Percentiles rank a stretch among this genome's conserved stretches.
These are phyloP conservation scores for Pisolithus tinctorius DNA, from an alignment of 768 basidiomycete genomes.

Conservation along the genomic window DNA sequence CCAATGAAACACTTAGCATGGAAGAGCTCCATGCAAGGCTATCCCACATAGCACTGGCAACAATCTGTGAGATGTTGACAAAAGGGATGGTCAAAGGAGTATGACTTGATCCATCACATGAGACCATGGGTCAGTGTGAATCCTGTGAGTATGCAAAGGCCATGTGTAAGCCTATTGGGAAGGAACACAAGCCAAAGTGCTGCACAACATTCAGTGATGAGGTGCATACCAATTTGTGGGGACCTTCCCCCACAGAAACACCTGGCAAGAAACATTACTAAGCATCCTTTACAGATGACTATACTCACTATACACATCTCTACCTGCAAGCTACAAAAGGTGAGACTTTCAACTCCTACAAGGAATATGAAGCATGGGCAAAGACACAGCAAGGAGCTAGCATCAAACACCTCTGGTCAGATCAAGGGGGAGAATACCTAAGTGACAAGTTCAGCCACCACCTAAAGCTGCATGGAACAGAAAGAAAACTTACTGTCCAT, in stretches of 20 bases:
- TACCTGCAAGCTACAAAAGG: slow-evolving; percentile 1
- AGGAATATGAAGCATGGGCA: slow-evolving; percentile 2
- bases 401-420: neutral
- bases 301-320: neutral
- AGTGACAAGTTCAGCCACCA: neutral
- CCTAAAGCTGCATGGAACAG: slow-evolving; percentile 1
- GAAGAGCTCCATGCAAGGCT: neutral
- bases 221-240: slow-evolving; percentile 23
- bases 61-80: neutral
- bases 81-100: slow-evolving; percentile 1
- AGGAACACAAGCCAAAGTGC: neutral
- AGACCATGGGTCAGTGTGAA: slow-evolving; percentile 2
- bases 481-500: slow-evolving; percentile 3
- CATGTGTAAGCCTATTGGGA: slow-evolving; percentile 2
- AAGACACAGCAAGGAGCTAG: neutral
- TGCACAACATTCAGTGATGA: neutral
- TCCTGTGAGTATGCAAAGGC: slow-evolving; percentile 7
- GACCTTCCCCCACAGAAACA: slow-evolving; percentile 14
- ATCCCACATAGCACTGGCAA: neutral
- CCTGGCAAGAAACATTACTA: no score
- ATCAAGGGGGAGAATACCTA: slow-evolving; percentile 10
- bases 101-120: neutral
- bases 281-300: no score
- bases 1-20: neutral
- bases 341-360: slow-evolving; percentile 5